A percentile compares a stretch with the other conserved stretches of the same genome.
These are phyloP conservation scores for Apiosordaria backusii DNA, from an alignment of 495 filamentous ascomycete genomes.

Conservation along the genomic window DNA sequence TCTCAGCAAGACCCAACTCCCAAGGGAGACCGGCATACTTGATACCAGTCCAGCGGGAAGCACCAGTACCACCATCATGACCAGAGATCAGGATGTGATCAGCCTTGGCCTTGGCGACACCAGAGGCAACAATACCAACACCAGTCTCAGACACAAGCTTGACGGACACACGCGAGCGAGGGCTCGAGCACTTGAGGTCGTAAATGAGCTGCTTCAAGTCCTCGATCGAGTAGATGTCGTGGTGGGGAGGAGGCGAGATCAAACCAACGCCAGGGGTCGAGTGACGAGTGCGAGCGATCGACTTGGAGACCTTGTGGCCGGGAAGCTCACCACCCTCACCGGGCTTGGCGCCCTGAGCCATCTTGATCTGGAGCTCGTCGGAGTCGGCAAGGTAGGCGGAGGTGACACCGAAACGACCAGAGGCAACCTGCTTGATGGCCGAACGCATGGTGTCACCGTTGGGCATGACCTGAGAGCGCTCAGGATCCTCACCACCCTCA, in stretches of 20 bases:
- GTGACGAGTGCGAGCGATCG: conserved; percentile 93
- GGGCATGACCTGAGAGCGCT: conserved; percentile 78
- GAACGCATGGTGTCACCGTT: conserved; percentile 99
- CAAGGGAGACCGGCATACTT: conserved; percentile 98
- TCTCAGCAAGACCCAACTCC: conserved; percentile 97
- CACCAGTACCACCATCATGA: conserved; percentile 97
- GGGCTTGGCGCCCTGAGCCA: conserved; percentile 98
- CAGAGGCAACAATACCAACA: conserved; percentile 96
- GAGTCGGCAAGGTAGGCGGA: conserved; percentile 98
- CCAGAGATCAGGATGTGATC: conserved; percentile 98
- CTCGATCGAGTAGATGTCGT: conserved; percentile 99
- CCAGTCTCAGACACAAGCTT: conserved; percentile 98
- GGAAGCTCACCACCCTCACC: conserved; percentile 98
- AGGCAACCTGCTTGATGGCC: conserved; percentile 98
- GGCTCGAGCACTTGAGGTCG: conserved; percentile 96
- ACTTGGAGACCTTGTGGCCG: conserved; percentile 95
- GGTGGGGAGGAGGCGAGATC: conserved; percentile 97
- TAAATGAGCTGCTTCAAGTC: conserved; percentile 99
- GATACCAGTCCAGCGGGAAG: conserved; percentile 98
- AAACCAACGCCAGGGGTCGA: conserved; percentile 98
- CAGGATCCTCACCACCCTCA: conserved; percentile 96
- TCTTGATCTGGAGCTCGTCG: conserved; percentile 99
- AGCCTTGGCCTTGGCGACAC: conserved; percentile 97
- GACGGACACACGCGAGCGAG: conserved; percentile 90
- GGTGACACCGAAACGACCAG: conserved; percentile 96